A percentile compares a stretch with the other conserved stretches of the same genome.
phyloP scores from a whole-genome alignment of 2,329 filamentous ascomycete genomes.

The Colletotrichum somersetense region DNA sequence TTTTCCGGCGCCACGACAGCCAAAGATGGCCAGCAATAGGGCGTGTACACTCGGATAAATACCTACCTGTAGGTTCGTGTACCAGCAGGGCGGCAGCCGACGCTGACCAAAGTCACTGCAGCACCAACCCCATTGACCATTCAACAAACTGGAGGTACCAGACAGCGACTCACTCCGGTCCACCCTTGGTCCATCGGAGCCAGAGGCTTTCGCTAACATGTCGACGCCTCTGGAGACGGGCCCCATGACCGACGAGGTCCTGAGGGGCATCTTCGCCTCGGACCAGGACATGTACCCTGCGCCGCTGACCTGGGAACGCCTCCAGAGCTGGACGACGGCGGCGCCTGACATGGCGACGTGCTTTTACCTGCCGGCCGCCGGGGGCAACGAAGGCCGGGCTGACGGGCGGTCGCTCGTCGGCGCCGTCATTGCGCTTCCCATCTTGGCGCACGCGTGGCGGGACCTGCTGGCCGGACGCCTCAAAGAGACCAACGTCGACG shows the following conservation, averaged over 20 bases:
- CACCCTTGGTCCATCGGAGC: not conserved
- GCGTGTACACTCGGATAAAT: not conserved
- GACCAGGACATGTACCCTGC: conserved; percentile 53
- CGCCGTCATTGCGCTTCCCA: conserved; percentile 50
- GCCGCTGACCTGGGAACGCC: conserved; percentile 47
- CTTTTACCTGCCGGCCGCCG: conserved; percentile 39
- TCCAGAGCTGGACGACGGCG: conserved; percentile 47
- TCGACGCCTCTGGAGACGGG: conserved; percentile 8
- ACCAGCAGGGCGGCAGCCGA: not conserved
- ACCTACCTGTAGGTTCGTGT: too few relatives aligned
- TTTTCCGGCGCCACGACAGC: not conserved
- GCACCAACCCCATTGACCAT: not conserved
- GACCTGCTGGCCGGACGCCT: conserved; percentile 47
- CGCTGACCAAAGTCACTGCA: not conserved
- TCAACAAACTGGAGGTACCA: not conserved
- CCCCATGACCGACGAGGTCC: conserved; percentile 40
- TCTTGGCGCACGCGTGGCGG: conserved; percentile 46
- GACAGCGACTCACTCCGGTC: not conserved
- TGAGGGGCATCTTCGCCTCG: conserved; percentile 46
- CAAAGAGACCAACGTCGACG: conserved; percentile 48
- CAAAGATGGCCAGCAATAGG: not conserved
- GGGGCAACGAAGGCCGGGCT: not conserved
- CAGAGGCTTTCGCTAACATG: not conserved
- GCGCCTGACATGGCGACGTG: conserved; percentile 48
- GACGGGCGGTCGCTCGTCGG: conserved; percentile 40